A percentile compares a stretch with the other conserved stretches of the same genome.
Evolutionary conservation across 345 rosid species (phyloP).

Genomic region (Citrus reticulata): DNA sequence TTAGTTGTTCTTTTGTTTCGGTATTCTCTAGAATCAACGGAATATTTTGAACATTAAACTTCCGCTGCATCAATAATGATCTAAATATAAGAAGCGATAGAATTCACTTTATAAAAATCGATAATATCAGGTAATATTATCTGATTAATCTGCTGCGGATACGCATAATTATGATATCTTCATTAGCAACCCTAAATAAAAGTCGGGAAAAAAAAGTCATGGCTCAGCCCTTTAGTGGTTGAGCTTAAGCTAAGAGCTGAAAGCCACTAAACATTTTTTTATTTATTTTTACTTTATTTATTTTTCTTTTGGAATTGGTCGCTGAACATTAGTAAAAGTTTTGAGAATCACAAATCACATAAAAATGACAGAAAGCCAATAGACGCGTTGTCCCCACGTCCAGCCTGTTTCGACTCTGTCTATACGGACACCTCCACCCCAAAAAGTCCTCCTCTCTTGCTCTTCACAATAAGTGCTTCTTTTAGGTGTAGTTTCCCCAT

Average conservation of each 20-base stretch:
- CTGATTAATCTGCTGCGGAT: too few species aligned
- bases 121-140: too few species aligned
- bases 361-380: neutral
- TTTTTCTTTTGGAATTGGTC: too few species aligned
- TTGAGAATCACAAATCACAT: neutral
- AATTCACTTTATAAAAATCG: too few species aligned
- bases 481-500: neutral
- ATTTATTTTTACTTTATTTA: too few species aligned
- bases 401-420: conserved; percentile 37
- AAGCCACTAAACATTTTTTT: neutral
- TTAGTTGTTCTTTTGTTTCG: too few species aligned
- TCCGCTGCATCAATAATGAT: too few species aligned
- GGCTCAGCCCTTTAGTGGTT: neutral
- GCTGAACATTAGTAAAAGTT: neutral
- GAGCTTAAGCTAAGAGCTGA: neutral
- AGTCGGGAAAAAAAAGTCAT: neutral
- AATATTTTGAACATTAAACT: too few species aligned
- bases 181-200: too few species aligned
- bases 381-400: conserved; percentile 40
- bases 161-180: too few species aligned
- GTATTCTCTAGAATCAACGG: too few species aligned
- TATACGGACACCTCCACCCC: neutral
- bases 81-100: accelerated
- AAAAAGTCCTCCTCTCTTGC: conserved; percentile 4
- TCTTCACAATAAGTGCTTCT: conserved; percentile 9